phyloP scores from a whole-genome alignment of 2,329 filamentous ascomycete genomes.

The Davidsoniella eucalypti region DNA sequence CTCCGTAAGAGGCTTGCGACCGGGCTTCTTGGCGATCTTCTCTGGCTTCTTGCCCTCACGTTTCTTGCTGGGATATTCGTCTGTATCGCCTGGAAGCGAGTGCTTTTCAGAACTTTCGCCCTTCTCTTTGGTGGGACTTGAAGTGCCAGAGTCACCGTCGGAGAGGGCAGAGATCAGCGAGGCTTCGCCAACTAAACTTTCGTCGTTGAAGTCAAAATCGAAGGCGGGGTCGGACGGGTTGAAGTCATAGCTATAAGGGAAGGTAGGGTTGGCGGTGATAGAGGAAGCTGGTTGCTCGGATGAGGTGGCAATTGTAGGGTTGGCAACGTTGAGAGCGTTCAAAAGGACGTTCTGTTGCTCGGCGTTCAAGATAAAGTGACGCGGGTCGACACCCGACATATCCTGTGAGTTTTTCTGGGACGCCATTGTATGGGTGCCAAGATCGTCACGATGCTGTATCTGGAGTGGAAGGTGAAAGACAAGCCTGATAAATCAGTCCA shows the following conservation, averaged over 20 bases:
- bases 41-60: slow-evolving; percentile 52
- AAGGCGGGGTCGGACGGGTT: slow-evolving; percentile 53
- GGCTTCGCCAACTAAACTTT: slow-evolving; percentile 39
- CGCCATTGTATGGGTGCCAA: slow-evolving; percentile 25
- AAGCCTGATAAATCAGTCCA: neutral
- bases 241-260: slow-evolving; percentile 59
- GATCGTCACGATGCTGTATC: slow-evolving; percentile 1
- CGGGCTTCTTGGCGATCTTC: slow-evolving; percentile 86
- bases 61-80: slow-evolving; percentile 32
- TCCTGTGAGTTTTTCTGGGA: slow-evolving; percentile 29
- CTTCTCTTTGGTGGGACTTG: neutral
- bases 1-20: slow-evolving; percentile 84
- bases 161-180: slow-evolving; percentile 43
- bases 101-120: slow-evolving; percentile 46
- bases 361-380: slow-evolving; percentile 53
- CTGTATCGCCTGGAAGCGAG: slow-evolving; percentile 51
- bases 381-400: slow-evolving; percentile 17
- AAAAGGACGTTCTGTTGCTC: slow-evolving; percentile 63
- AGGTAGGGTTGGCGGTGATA: slow-evolving; percentile 42
- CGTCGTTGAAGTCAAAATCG: slow-evolving; percentile 45
- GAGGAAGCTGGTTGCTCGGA: slow-evolving; percentile 26
- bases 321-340: slow-evolving; percentile 50
- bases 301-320: slow-evolving; percentile 20
- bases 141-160: slow-evolving; percentile 38
- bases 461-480: neutral